Percentiles rank a stretch among this genome's conserved stretches.
These are phyloP conservation scores for Brassica balearica DNA, from an alignment of 441 rosid genomes.

Conservation along the genomic window DNA sequence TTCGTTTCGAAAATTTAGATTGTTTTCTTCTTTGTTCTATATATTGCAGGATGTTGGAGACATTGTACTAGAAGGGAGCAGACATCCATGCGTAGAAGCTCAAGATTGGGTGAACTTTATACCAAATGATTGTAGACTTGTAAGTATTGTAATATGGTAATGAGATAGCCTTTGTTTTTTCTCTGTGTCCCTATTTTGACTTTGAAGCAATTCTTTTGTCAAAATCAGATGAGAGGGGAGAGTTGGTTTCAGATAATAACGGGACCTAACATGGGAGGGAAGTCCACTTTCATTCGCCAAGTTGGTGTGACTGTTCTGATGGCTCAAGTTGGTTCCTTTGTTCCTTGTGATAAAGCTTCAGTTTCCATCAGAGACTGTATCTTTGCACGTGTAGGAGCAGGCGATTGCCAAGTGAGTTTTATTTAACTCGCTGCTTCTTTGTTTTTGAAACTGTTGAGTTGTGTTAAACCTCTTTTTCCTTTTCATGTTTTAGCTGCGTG, in stretches of 20 bases:
- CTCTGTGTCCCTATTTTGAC: constrained; percentile 20
- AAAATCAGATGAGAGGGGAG: constrained; percentile 70
- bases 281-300: constrained; percentile 98
- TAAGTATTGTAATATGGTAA: constrained; percentile 50
- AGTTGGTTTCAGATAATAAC: constrained; percentile 99
- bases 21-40: constrained; percentile 35
- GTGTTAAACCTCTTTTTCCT: constrained; percentile 18
- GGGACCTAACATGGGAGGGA: constrained; percentile 99
- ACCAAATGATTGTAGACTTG: constrained; percentile 97
- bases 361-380: constrained; percentile 96
- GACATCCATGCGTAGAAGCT: constrained; percentile 99
- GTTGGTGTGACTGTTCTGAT: constrained; percentile 94
- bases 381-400: constrained; percentile 99
- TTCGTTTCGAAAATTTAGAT: constrained; percentile 18
- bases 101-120: constrained; percentile 99
- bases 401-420: constrained; percentile 94
- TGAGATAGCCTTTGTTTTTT: constrained; percentile 15
- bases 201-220: constrained; percentile 28
- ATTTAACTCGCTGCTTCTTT: constrained; percentile 5
- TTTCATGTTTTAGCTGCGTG: constrained; percentile 68
- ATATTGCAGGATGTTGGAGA: constrained; percentile 77
- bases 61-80: constrained; percentile 86
- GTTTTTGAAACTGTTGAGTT: constrained; percentile 20
- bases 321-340: constrained; percentile 99
- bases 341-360: constrained; percentile 94